Conservation (phyloP, 176 grass and related monocot species). For the Lolium multiflorum region DNA sequence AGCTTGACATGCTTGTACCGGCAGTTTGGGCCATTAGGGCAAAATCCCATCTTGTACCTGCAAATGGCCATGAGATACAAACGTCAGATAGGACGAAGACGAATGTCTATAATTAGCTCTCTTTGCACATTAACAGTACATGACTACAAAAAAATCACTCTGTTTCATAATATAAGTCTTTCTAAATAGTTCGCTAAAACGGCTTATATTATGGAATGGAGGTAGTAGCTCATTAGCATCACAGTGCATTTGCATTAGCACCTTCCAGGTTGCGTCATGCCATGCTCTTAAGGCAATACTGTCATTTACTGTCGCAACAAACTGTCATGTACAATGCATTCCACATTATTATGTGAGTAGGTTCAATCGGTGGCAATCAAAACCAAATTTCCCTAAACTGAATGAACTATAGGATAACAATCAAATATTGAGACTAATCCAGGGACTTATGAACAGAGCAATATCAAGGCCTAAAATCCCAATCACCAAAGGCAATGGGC, state of each 20-base stretch:
- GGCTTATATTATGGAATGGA: no score
- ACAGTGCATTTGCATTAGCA: constrained; percentile 9
- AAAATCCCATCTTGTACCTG: constrained; percentile 99
- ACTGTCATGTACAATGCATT: constrained; percentile 18
- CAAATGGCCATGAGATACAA: constrained; percentile 2
- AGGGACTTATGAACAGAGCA: not conserved
- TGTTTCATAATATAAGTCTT: no score
- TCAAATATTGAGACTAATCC: not conserved
- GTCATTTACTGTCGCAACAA: constrained; percentile 20
- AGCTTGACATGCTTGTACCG: constrained; percentile 81
- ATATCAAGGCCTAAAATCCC: not conserved
- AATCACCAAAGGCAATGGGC: not conserved
- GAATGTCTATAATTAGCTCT: not conserved
- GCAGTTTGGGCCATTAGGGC: constrained; percentile 89
- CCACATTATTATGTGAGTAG: constrained; percentile 8
- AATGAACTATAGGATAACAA: constrained; percentile 15
- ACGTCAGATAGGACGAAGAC: not conserved
- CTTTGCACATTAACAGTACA: not conserved
- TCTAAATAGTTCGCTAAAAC: no score
- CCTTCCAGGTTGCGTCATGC: not conserved
- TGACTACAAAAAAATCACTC: not conserved
- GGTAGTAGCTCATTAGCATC: not conserved
- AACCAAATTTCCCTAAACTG: not conserved
- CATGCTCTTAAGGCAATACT: not conserved
- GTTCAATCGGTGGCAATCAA: not conserved